A percentile compares a stretch with the other conserved stretches of the same genome.
Evolutionary conservation across 345 rosid genomes (phyloP).

Genomic region (Aethionema arabicum): DNA sequence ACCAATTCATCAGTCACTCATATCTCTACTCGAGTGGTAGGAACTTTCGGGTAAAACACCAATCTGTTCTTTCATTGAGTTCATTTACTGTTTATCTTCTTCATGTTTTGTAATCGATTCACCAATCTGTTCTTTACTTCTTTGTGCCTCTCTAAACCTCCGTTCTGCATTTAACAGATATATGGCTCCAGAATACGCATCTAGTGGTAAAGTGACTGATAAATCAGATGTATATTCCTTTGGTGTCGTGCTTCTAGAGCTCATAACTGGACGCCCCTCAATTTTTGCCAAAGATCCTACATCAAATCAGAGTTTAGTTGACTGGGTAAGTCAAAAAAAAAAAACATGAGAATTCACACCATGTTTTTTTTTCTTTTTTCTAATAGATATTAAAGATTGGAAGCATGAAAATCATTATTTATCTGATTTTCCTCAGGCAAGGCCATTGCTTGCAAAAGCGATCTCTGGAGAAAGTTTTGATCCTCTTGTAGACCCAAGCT

Average conservation of each 20-base stretch:
- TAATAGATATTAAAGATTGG: not conserved
- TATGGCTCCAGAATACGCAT: constrained; percentile 83
- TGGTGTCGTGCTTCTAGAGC: constrained; percentile 77
- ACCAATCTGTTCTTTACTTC: not conserved
- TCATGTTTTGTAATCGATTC: not conserved
- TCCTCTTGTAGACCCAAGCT: constrained; percentile 48
- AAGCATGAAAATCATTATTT: constrained; percentile 3
- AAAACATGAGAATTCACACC: not conserved
- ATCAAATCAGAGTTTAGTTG: constrained; percentile 60
- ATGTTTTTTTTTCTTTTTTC: constrained; percentile 1
- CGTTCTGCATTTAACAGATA: constrained; percentile 44
- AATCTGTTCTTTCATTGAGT: constrained; percentile 26
- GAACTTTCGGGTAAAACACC: constrained; percentile 70
- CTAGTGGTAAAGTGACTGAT: constrained; percentile 74
- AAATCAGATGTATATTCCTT: constrained; percentile 80
- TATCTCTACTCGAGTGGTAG: constrained; percentile 76
- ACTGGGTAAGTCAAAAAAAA: constrained; percentile 55
- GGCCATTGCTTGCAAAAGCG: constrained; percentile 60
- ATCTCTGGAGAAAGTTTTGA: constrained; percentile 41
- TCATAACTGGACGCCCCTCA: constrained; percentile 66
- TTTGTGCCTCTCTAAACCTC: no score
- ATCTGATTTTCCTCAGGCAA: constrained; percentile 42
- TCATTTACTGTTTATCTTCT: not conserved
- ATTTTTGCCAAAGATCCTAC: constrained; percentile 44
- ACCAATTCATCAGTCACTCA: constrained; percentile 48